A percentile compares a stretch with the other conserved stretches of the same genome.
phyloP scores from a whole-genome alignment of 805 yeast species.

The Metschnikowia dekortorum region DNA sequence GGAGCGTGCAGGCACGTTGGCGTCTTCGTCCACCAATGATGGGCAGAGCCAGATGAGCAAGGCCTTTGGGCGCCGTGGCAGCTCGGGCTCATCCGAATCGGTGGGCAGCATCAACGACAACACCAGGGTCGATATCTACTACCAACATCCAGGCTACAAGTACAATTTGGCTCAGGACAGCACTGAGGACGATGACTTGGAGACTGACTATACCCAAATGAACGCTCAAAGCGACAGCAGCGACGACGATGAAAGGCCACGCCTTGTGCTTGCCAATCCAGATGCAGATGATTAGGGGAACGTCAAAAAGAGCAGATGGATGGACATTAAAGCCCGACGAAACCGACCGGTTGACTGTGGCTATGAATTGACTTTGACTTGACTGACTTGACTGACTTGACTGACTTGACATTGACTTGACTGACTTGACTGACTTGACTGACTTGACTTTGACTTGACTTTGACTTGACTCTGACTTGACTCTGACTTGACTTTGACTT shows the following conservation, averaged over 20 bases:
- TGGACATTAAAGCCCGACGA: too few species aligned
- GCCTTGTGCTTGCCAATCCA: constrained; percentile 56
- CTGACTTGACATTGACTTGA: too few species aligned
- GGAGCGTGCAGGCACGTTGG: constrained; percentile 28
- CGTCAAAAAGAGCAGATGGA: not conserved
- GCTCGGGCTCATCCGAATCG: constrained; percentile 23
- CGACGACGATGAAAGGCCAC: constrained; percentile 36
- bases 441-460: too few species aligned
- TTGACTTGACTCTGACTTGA: too few species aligned
- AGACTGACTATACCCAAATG: constrained; percentile 7
- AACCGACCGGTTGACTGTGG: too few species aligned
- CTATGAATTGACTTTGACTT: too few species aligned
- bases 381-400: too few species aligned
- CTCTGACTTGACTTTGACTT: too few species aligned
- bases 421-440: too few species aligned
- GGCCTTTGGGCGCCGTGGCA: constrained; percentile 17
- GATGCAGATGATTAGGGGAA: constrained; percentile 21
- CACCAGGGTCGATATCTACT: constrained; percentile 28
- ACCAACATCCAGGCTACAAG: constrained; percentile 40
- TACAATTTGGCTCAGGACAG: constrained; percentile 15
- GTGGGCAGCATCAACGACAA: constrained; percentile 28
- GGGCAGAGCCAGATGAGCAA: constrained; percentile 18
- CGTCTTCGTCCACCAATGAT: constrained; percentile 18
- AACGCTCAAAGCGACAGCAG: constrained; percentile 12
- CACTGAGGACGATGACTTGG: constrained; percentile 19